Percentiles rank a stretch among this genome's conserved stretches.
phyloP scores from a whole-genome alignment of 768 basidiomycete species.

The Solioccasus polychromus region DNA sequence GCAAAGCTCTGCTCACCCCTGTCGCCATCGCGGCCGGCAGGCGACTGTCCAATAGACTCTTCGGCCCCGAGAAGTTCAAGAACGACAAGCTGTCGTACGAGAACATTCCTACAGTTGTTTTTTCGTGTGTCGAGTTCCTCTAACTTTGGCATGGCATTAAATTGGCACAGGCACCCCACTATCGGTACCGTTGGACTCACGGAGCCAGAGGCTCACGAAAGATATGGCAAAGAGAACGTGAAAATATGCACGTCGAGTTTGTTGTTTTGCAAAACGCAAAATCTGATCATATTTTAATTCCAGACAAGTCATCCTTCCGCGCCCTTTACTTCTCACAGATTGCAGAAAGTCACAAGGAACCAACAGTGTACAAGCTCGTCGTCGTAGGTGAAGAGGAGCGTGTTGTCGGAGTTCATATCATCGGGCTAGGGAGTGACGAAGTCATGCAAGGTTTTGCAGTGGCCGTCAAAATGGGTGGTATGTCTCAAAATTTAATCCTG shows the following conservation, averaged over 20 bases:
- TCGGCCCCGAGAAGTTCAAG: constrained; percentile 83
- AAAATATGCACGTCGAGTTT: constrained; percentile 75
- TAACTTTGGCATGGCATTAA: constrained; percentile 7
- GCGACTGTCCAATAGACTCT: constrained; percentile 83
- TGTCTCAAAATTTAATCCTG: constrained; percentile 11
- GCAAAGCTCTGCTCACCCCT: constrained; percentile 91
- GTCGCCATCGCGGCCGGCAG: constrained; percentile 97
- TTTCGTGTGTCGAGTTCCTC: constrained; percentile 65
- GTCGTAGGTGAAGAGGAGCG: constrained; percentile 86
- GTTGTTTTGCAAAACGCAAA: not conserved
- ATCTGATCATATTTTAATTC: not conserved
- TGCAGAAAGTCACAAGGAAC: constrained; percentile 88
- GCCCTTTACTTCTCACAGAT: constrained; percentile 93
- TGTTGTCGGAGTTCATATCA: constrained; percentile 93
- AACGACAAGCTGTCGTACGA: constrained; percentile 84
- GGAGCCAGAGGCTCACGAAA: constrained; percentile 83
- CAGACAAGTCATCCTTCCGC: constrained; percentile 79
- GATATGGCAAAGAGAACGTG: constrained; percentile 83
- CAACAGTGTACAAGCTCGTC: constrained; percentile 91
- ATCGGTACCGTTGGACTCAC: constrained; percentile 96
- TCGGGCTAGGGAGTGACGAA: constrained; percentile 92
- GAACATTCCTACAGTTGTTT: constrained; percentile 93
- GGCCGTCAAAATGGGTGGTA: constrained; percentile 94
- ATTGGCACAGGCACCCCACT: constrained; percentile 72
- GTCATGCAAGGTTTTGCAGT: constrained; percentile 94